Evolutionary conservation across 2,329 filamentous ascomycete species (phyloP), one percentile per base, ranked within the genome.

Genomic region (Thielaviopsis populi): DNA sequence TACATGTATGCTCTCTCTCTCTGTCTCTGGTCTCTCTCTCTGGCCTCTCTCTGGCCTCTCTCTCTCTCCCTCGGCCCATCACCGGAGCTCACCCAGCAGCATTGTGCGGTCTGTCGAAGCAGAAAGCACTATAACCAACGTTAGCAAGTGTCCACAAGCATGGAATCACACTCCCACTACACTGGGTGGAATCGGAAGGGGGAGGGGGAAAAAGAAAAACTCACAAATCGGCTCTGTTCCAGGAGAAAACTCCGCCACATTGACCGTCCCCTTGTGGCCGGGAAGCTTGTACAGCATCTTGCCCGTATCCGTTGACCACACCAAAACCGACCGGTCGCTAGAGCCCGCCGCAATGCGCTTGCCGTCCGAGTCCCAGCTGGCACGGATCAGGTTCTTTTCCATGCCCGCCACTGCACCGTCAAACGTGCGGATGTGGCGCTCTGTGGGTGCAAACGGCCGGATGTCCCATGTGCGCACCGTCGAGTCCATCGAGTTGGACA

Each of bases 381-480:
- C 91, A 63, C 87, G 83, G 66, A 95, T 83, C 15, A 99, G 77
- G 70, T 97, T 97, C 79, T 94, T 94, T 74, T 99, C 94, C 62
- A 95, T 75, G 0, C 91, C 91, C 42, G 84, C 80, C 11, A 88
- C 86, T 0, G 92, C 92, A n/a, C 94, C 94, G 69, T 97, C 92
- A 72, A 94, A 96, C 0, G 89, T 95, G 70, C 84, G 83, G 66
- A 97, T 83, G 66, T 89, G 85, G 68, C 94, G 81, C 72, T 96
- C 88, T 0, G 87, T 84, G 0, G 94, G 90, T 6, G 94, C 92
- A 75, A 97, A 99, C 0, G 94, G 92, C 69, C 92, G 82, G 62
- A 99, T 88, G 72, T 99, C 92, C 94, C 94, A 99, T 19, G 91
- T 96, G 70, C 89, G 83, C 43, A 91, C 94, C 0, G 92, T 96